Base-by-base conservation (phyloP, 768 basidiomycete species). In the Terana coerulea region DNA sequence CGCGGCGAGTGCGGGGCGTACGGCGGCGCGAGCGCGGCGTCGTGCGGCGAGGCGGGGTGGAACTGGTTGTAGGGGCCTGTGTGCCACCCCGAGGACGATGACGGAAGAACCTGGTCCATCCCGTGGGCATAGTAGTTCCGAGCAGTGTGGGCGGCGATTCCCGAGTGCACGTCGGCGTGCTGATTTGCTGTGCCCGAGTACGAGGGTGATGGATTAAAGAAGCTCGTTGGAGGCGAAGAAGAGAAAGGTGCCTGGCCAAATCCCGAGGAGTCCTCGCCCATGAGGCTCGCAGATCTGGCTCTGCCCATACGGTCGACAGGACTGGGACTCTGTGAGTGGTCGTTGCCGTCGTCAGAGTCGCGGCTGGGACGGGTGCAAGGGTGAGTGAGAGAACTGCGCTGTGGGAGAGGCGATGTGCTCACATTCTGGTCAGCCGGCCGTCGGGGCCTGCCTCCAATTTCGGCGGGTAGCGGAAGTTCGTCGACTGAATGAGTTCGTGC, bases 391-490 rank as follows among this genome's bases (percentile, higher is more conserved):
- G 5, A 24, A 2, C 10, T 5, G 24, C 12, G 29, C 10, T 30
- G 22, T 50, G 9, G 9, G 19, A 22, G n/a, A 42, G 49, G 21
- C 30, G 19, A 17, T 15, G 37, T 15, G 3, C 81, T 65, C 67
- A 86, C 84, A 82, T 77, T 46, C 88, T 79, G 52, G 81, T 72
- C 21, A 78, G 73, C 49, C 81, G 77, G 15, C 86, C 83, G 57
- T 91, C 87, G 3, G 80, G 75, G 9, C 84, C 86, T 30, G 82
- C 74, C 56, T 90, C 88, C 26, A 90, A 76, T 62, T 88, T 80
- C 1, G 90, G 91, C 2, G 91, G 91, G 44, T 90, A 81, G 8
- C 92, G 79, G 63, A 92, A 95, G 65, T 87, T 88, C 15, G 87
- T 84, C 29, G 86, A 74, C 39, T 86, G 80, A 63, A 93, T 84